These are phyloP conservation scores for Acacia concinna DNA, from an alignment of 331 rosid genomes.

Conservation along the genomic window DNA sequence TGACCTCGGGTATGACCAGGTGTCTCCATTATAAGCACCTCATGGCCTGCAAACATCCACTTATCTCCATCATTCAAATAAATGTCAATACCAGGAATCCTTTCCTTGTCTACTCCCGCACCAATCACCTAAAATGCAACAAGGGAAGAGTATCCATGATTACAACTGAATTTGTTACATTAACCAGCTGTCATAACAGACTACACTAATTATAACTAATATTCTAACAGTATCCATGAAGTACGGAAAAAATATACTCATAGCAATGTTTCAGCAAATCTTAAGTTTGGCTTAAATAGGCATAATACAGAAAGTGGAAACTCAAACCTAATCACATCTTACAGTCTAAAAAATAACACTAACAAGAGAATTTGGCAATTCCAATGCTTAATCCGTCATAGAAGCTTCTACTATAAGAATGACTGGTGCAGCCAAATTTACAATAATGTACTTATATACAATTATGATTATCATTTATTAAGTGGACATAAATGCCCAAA, in stretches of 20 bases:
- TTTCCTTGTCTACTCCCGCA: conserved; percentile 72
- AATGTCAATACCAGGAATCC: conserved; percentile 90
- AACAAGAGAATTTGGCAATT: neutral
- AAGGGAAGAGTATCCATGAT: conserved; percentile 2
- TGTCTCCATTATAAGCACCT: conserved; percentile 88
- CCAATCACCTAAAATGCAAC: conserved; percentile 77
- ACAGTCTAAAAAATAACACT: neutral
- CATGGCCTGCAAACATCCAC: conserved; percentile 99
- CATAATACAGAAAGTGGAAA: neutral
- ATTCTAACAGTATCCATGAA: no score
- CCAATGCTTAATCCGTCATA: neutral
- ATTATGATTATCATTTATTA: neutral
- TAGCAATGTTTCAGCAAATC: neutral
- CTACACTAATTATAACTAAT: no score
- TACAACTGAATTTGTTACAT: no score
- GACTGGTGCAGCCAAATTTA: neutral
- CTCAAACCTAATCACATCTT: neutral
- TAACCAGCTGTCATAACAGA: no score
- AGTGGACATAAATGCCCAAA: neutral
- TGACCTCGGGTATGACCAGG: conserved; percentile 96
- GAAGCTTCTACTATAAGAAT: neutral
- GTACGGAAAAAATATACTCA: conserved; percentile 7
- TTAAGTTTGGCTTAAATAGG: neutral
- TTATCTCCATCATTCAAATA: conserved; percentile 85
- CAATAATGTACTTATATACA: neutral